phyloP scores from a whole-genome alignment of 1,284 basidiomycete species.

The Neotropicomus parvogracilis region DNA sequence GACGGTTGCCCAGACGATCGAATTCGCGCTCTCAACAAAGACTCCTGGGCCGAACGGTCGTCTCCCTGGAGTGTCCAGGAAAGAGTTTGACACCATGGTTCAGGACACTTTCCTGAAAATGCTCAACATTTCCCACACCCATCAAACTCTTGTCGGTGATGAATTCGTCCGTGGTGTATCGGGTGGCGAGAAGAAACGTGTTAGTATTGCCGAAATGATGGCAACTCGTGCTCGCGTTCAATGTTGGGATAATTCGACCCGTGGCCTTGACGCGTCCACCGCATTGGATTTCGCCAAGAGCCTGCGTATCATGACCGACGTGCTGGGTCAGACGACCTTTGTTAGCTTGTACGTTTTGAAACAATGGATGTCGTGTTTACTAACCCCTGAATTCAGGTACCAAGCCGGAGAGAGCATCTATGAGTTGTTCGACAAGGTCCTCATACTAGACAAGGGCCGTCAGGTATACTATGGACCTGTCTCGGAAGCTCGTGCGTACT shows the following conservation, averaged over 20 bases:
- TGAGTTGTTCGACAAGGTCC: constrained; percentile 77
- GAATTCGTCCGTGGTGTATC: constrained; percentile 83
- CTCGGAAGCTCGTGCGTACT: constrained; percentile 71
- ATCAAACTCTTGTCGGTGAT: constrained; percentile 78
- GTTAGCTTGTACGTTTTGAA: constrained; percentile 59
- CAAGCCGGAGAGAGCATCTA: constrained; percentile 80
- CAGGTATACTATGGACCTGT: constrained; percentile 82
- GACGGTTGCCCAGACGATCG: constrained; percentile 69
- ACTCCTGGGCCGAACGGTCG: constrained; percentile 72
- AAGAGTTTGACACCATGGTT: constrained; percentile 56
- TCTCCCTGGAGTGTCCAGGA: constrained; percentile 56
- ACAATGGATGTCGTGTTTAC: constrained; percentile 10
- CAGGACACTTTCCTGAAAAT: constrained; percentile 67
- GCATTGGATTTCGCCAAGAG: constrained; percentile 77
- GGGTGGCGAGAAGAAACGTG: constrained; percentile 84
- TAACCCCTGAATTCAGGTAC: constrained; percentile 46
- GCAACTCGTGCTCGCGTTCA: constrained; percentile 74
- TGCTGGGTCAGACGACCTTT: constrained; percentile 73
- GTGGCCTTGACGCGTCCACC: constrained; percentile 84
- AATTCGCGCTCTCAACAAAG: constrained; percentile 65
- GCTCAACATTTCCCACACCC: constrained; percentile 77
- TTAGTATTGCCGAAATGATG: constrained; percentile 86
- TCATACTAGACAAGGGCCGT: constrained; percentile 77
- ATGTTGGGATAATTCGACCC: constrained; percentile 80
- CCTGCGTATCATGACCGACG: constrained; percentile 74